Percentiles rank a stretch among this genome's conserved stretches.
These are phyloP conservation scores for Sugiyamaella smithiae DNA, from an alignment of 805 yeast genomes.

Conservation along the genomic window DNA sequence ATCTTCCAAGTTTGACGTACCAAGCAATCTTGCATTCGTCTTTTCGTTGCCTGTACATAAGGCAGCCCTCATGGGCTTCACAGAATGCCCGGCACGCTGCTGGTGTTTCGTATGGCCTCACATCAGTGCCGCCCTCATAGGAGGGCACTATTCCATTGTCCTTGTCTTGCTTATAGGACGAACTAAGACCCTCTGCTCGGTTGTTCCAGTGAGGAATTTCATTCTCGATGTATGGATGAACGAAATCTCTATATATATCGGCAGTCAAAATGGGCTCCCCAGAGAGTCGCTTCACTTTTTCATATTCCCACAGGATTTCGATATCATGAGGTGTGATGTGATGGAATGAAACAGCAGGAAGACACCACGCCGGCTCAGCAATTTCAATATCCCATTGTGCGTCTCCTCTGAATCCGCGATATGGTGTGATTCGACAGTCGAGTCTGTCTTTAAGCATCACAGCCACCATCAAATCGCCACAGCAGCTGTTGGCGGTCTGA, in stretches of 20 bases:
- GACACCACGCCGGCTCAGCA: slow-evolving; percentile 29
- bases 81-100: slow-evolving; percentile 27
- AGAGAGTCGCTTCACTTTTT: slow-evolving; percentile 1
- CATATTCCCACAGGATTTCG: slow-evolving; percentile 33
- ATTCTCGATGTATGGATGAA: slow-evolving; percentile 18
- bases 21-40: slow-evolving; percentile 15
- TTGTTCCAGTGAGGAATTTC: slow-evolving; percentile 21
- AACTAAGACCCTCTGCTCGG: slow-evolving; percentile 25
- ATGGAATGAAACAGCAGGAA: slow-evolving; percentile 34
- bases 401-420: slow-evolving; percentile 34
- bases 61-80: slow-evolving; percentile 22
- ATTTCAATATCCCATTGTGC: slow-evolving; percentile 19
- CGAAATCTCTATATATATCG: slow-evolving; percentile 11
- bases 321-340: slow-evolving; percentile 30
- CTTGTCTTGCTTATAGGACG: slow-evolving; percentile 14
- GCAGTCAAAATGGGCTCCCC: slow-evolving; percentile 7
- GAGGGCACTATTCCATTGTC: slow-evolving; percentile 2
- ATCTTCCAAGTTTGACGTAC: slow-evolving; percentile 22
- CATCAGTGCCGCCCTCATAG: slow-evolving; percentile 20
- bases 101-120: slow-evolving; percentile 9
- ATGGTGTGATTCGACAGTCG: slow-evolving; percentile 15
- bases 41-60: slow-evolving; percentile 29
- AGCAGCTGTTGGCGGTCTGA: slow-evolving; percentile 28
- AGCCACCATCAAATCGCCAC: slow-evolving; percentile 38
- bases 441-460: slow-evolving; percentile 24